phyloP scores from a whole-genome alignment of 495 filamentous ascomycete species.

The Penicillium angulare region DNA sequence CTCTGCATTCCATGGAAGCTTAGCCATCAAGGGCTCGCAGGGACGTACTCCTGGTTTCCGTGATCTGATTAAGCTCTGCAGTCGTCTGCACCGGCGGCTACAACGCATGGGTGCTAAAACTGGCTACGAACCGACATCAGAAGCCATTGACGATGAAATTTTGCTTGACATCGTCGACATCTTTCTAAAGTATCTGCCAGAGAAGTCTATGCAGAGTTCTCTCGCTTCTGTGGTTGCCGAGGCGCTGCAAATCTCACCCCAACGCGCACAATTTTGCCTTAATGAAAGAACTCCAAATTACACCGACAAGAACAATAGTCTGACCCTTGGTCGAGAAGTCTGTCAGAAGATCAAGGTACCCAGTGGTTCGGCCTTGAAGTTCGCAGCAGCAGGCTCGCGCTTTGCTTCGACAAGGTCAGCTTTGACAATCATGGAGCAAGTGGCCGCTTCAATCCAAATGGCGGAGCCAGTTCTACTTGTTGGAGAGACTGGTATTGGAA shows the following conservation, averaged over 20 bases:
- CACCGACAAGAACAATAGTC: conserved; percentile 51
- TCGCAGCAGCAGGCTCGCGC: conserved; percentile 35
- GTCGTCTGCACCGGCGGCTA: conserved; percentile 62
- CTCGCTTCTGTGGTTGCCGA: conserved; percentile 71
- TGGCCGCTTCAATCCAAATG: conserved; percentile 76
- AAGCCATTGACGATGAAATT: conserved; percentile 74
- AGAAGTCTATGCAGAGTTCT: conserved; percentile 54
- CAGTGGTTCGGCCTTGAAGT: conserved; percentile 31
- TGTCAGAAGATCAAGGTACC: conserved; percentile 45
- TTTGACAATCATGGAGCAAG: conserved; percentile 67
- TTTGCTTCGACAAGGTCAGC: conserved; percentile 48
- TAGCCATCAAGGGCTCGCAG: conserved; percentile 46
- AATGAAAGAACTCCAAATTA: conserved; percentile 64
- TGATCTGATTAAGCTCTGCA: conserved; percentile 89
- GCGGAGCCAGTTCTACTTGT: conserved; percentile 89
- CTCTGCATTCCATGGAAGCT: conserved; percentile 46
- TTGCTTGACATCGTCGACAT: conserved; percentile 89
- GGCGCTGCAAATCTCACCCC: conserved; percentile 78
- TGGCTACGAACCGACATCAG: conserved; percentile 70
- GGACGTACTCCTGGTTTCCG: conserved; percentile 60
- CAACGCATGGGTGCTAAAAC: conserved; percentile 59
- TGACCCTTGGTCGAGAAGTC: conserved; percentile 68
- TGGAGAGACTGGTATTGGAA: conserved; percentile 97
- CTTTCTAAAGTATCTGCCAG: conserved; percentile 77
- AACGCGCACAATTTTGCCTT: conserved; percentile 70